Conservation (phyloP, 208 protist species). For the Wallacemonas sp. region DNA sequence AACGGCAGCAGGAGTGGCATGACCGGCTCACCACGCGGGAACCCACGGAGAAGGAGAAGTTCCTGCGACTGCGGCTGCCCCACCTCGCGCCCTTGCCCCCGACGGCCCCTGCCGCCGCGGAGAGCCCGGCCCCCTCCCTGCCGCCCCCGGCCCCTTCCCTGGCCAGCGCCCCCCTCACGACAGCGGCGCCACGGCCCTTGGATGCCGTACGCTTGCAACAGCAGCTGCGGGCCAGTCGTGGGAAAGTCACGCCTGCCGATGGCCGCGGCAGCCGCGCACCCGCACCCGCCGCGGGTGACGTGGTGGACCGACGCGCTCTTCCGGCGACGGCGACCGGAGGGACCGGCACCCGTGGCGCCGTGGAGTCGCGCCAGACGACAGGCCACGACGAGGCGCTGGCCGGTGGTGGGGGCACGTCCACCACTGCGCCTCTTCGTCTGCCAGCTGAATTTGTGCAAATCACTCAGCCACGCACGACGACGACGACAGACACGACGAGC, state of each 20-base stretch:
- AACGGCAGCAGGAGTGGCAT: constrained; percentile 20
- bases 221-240: constrained; percentile 2
- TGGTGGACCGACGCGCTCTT: no score
- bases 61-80: constrained; percentile 24
- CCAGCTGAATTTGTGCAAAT: constrained; percentile 4
- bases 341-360: no score
- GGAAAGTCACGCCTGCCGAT: not conserved
- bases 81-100: not conserved
- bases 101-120: not conserved
- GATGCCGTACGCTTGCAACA: constrained; percentile 13
- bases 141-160: constrained; percentile 4
- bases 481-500: not conserved
- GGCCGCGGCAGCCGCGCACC: constrained; percentile 18
- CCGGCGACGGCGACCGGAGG: no score
- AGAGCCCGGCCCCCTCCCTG: not conserved
- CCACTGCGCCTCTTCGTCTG: not conserved
- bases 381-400: no score
- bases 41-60: constrained; percentile 20
- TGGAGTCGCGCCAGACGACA: no score
- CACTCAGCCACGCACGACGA: not conserved
- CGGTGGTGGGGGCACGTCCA: no score
- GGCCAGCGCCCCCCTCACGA: not conserved
- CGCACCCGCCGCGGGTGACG: no score
- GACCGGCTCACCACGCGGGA: constrained; percentile 3
- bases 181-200: not conserved